Evolutionary conservation across 179 eudicot species (phyloP).

Genomic region (Beta corolliflora): DNA sequence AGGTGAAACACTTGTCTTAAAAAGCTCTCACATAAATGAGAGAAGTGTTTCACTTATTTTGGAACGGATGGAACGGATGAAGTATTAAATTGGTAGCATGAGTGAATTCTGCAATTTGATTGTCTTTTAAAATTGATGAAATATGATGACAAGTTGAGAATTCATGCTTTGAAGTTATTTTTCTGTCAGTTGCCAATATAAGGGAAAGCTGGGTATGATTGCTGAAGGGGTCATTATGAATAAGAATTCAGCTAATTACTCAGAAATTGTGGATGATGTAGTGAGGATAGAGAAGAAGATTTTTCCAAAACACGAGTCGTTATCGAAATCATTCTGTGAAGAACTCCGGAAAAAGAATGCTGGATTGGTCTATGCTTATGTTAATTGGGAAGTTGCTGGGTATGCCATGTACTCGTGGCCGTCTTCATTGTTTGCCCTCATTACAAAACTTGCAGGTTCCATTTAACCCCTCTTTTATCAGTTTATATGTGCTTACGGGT

Average conservation of each 20-base stretch:
- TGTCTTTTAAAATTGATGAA: no score
- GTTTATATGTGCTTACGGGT: not conserved
- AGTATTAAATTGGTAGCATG: not conserved
- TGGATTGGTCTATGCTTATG: constrained; percentile 56
- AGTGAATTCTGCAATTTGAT: not conserved
- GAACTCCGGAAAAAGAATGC: constrained; percentile 65
- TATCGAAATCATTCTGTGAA: constrained; percentile 57
- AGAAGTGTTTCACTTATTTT: no score
- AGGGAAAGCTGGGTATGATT: constrained; percentile 22
- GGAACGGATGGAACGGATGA: no score
- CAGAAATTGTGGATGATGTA: constrained; percentile 59
- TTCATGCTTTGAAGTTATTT: not conserved
- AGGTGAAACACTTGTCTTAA: no score
- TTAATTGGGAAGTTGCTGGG: constrained; percentile 66
- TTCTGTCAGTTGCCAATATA: not conserved
- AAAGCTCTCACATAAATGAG: no score
- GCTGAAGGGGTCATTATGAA: constrained; percentile 37
- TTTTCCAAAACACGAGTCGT: constrained; percentile 93
- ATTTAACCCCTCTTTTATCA: not conserved
- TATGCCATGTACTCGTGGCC: constrained; percentile 84
- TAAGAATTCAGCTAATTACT: constrained; percentile 44
- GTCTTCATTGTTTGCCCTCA: constrained; percentile 68
- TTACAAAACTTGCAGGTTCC: constrained; percentile 85
- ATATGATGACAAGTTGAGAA: not conserved
- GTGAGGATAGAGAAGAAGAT: constrained; percentile 69